Conservation (phyloP, 2,329 filamentous ascomycete species). For the Scytalidium sp. region DNA sequence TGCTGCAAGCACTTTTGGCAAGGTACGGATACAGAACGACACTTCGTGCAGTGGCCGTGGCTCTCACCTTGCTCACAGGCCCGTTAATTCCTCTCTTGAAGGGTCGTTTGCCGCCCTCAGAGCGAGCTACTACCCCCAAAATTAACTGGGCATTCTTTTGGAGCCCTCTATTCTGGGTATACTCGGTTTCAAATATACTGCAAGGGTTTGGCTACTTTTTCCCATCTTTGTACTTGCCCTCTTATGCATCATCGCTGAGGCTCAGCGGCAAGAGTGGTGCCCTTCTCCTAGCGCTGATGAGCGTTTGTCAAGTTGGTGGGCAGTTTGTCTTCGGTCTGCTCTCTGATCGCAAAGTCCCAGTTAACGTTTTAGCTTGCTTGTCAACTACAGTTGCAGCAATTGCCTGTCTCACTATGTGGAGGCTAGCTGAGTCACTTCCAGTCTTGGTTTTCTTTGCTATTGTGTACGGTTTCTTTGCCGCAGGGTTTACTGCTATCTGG, state of each 20-base stretch:
- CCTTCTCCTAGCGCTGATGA: conserved; percentile 47
- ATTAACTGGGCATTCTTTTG: conserved; percentile 37
- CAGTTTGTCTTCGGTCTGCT: conserved; percentile 48
- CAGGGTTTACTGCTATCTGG: conserved; percentile 49
- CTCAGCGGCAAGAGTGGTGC: conserved; percentile 32
- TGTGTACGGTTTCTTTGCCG: conserved; percentile 53
- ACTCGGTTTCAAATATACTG: conserved; percentile 41
- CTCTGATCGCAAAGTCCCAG: conserved; percentile 42
- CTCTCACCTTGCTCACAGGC: conserved; percentile 47
- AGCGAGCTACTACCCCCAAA: conserved; percentile 36
- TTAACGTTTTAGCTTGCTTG: conserved; percentile 34
- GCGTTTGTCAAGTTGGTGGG: conserved; percentile 44
- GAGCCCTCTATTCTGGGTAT: conserved; percentile 44
- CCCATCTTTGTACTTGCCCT: conserved; percentile 42
- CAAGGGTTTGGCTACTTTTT: conserved; percentile 48
- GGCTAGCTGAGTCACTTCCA: conserved; percentile 40
- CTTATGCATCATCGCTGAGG: conserved; percentile 35
- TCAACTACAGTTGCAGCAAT: conserved; percentile 44
- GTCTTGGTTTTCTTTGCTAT: conserved; percentile 46
- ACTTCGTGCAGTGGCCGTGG: conserved; percentile 50
- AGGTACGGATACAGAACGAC: conserved; percentile 51
- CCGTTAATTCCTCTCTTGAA: conserved; percentile 56
- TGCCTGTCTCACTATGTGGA: conserved; percentile 50
- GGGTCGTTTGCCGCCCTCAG: conserved; percentile 43
- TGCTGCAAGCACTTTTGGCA: conserved; percentile 50